Base-by-base conservation (phyloP, 495 filamentous ascomycete species). In the Xylaria cubensis region DNA sequence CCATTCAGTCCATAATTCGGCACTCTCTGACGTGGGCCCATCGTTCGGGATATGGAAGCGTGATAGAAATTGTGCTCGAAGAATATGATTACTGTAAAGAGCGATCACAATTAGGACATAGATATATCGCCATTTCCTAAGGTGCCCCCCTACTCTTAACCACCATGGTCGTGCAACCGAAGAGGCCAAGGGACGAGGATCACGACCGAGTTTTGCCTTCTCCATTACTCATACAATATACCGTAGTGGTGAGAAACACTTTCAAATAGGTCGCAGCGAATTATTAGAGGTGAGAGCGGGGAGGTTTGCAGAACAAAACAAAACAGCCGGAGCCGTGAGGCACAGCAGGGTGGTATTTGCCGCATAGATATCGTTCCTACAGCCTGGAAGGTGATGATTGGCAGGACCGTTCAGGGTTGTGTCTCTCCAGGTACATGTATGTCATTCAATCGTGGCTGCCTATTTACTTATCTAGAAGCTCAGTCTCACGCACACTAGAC, bases 1-100 rank as follows among this genome's bases (percentile, higher is more conserved):
- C 77, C 77, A 79, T 61, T 79, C 77, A 42, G 77, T 79, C 73
- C 67, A 77, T 46, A 69, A 66, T 46, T 73, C 70, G 24, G 72
- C 24, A 42, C 21, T 5, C 13, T 56, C 41, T 17, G 34, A 58
- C 4, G 26, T n/a, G n/a, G 39, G 15, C 53, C 66, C 55, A 64
- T 72, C 36, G 15, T 55, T 50, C 34, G 42, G 34, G 7, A 51
- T 56, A 17, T 50, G 64, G 59, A 21, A 63, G 15, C 42, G 41
- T 26, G 64, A 63, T 41, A 62, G 63, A 63, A 70, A 62, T 26
- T 13, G 50, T 36, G 39, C 41, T 51, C 29, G 34, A 46, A 53
- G 19, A 46, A 46, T n/a, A n/a, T 26, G 4, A 9, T 36, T 32
- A 13, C 10, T 61, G 42, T 44, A 72, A 44, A 71, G 56, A 61